Base-by-base conservation (phyloP, 169 alveolate species). In the Cryptosporidium parvum region DNA sequence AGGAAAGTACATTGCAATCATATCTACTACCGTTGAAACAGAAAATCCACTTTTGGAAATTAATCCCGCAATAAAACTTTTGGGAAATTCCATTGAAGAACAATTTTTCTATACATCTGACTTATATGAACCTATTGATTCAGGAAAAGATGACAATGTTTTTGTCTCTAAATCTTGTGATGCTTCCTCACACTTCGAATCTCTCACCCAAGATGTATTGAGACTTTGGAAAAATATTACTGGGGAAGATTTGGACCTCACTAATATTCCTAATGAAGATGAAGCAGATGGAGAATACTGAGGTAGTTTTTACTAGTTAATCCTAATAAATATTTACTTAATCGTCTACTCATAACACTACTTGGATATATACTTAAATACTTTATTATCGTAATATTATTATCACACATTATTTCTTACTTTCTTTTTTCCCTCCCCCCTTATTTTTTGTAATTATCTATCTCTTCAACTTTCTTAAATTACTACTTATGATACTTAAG, bases 141-240 rank as follows among this genome's bases (percentile, higher is more conserved):
- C 94, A 37, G 98, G 97, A 23, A 91, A 85, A 39, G 91, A 91
- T 35, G 98, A 96, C 75, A 94, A 96, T 84, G 93, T 97, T 18
- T 97, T 93, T 91, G 97, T 98, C 31, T 95, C 99, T 31, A 93
- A 93, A 62, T 95, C 98, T 26, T 98, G 97, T 93, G 99, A 97
- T 85, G 99, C 99, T 18, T 95, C 98, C 52, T 94, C 98, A 59
- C 99, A 98, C 93, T 98, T 98, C 91, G 99, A 98, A 93, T 92
- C 98, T 42, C 99, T 99, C n/a, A 93, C 98, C 39, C 96, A 96
- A 51, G 99, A 97, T 85, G 98, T 98, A 16, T 92, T 98, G 53
- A 84, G 91, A 71, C 52, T 56, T 84, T 93, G 92, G 91, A 87
- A 91, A 21, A 92, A 75, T 44, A 93, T 93, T 45, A 93, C 95